Evolutionary conservation across 2,329 filamentous ascomycete genomes (phyloP).

Genomic region (Dactylellina leptospora): DNA sequence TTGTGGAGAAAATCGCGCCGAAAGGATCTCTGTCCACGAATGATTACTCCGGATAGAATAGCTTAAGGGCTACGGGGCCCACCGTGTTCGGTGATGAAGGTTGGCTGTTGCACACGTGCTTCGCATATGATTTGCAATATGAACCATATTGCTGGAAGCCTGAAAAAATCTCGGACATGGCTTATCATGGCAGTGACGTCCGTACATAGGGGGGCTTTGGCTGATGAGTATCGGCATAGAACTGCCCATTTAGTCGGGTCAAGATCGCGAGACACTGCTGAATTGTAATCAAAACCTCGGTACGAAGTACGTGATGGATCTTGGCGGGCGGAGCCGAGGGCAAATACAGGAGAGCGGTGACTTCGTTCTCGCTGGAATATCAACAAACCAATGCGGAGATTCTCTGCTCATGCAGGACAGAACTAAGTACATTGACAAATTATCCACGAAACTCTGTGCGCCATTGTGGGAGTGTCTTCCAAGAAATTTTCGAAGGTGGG

Average conservation of each 20-base stretch:
- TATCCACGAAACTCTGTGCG: constrained; percentile 18
- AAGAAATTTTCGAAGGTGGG: constrained; percentile 8
- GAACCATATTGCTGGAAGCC: constrained; percentile 25
- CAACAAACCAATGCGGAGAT: no score
- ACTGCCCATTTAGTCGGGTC: constrained; percentile 31
- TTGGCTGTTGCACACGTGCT: constrained; percentile 4
- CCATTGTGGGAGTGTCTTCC: neutral
- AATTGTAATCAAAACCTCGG: constrained; percentile 21
- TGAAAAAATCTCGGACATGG: constrained; percentile 43
- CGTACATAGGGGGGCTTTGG: constrained; percentile 27
- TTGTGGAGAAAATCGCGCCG: constrained; percentile 16
- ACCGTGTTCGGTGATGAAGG: no score
- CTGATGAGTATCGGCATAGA: constrained; percentile 36
- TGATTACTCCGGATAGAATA: no score
- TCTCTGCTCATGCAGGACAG: no score
- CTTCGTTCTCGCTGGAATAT: no score
- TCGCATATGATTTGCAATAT: constrained; percentile 8
- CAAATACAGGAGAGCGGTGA: constrained; percentile 11
- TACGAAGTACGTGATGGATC: no score
- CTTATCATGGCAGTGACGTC: constrained; percentile 48
- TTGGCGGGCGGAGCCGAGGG: constrained; percentile 15
- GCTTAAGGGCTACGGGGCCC: neutral
- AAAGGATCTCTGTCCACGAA: constrained; percentile 43
- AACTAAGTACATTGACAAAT: constrained; percentile 41
- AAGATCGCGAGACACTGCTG: constrained; percentile 26